Percentiles rank a stretch among this genome's conserved stretches.
Evolutionary conservation across 805 yeast genomes (phyloP).

Genomic region (Barnettozyma siamensis): DNA sequence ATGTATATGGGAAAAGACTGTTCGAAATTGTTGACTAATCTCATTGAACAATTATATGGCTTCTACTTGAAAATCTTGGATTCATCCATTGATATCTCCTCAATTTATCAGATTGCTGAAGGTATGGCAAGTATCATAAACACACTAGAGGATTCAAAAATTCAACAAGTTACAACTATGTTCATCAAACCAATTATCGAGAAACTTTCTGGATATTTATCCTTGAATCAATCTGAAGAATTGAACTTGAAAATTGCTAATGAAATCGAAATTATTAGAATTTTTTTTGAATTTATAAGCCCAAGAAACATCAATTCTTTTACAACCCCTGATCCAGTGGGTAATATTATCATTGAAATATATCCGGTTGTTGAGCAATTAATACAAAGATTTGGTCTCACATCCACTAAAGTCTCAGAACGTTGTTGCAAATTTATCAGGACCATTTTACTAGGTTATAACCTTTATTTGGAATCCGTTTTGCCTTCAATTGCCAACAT

Average conservation of each 20-base stretch:
- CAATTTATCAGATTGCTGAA: conserved; percentile 76
- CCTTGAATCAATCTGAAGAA: conserved; percentile 27
- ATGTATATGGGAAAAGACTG: conserved; percentile 96
- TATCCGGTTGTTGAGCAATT: conserved; percentile 54
- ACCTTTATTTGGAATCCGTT: conserved; percentile 49
- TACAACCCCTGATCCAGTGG: conserved; percentile 40
- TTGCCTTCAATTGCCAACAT: conserved; percentile 60
- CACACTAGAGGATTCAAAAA: conserved; percentile 48
- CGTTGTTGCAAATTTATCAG: conserved; percentile 65
- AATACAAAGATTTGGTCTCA: conserved; percentile 48
- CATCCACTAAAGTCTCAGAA: conserved; percentile 61
- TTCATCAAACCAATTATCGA: conserved; percentile 64
- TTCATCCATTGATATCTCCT: conserved; percentile 53
- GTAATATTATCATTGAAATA: conserved; percentile 45
- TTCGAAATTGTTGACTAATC: conserved; percentile 53
- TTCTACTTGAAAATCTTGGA: conserved; percentile 54
- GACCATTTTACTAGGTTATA: conserved; percentile 57
- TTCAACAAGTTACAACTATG: conserved; percentile 49
- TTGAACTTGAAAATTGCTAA: conserved; percentile 54
- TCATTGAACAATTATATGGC: conserved; percentile 66
- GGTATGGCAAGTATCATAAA: conserved; percentile 82
- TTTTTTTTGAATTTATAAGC: conserved; percentile 51
- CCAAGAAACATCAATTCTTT: conserved; percentile 29
- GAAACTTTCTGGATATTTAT: conserved; percentile 30
- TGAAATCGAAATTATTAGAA: conserved; percentile 62